Evolutionary conservation across 192 early-diverging fungal species (phyloP).

Genomic region (Podila verticillata): DNA sequence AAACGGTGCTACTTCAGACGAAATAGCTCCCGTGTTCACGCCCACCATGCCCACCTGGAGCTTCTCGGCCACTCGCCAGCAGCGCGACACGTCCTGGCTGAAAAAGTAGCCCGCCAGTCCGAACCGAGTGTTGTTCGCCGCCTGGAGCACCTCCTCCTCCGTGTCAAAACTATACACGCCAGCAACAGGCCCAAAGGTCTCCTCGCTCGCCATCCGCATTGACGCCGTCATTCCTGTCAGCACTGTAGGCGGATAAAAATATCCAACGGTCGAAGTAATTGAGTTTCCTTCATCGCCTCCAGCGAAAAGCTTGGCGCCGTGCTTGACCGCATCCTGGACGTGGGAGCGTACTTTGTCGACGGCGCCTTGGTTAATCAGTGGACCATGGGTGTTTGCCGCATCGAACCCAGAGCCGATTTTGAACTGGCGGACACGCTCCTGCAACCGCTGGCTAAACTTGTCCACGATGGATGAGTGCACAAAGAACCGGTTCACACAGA

Average conservation of each 20-base stretch:
- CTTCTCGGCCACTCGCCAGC: slow-evolving; percentile 84
- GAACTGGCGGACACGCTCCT: slow-evolving; percentile 64
- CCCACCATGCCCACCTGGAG: slow-evolving; percentile 95
- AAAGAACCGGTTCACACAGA: slow-evolving; percentile 82
- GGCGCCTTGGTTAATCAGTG: slow-evolving; percentile 77
- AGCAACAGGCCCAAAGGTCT: slow-evolving; percentile 93
- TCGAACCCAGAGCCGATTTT: slow-evolving; percentile 82
- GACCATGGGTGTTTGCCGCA: slow-evolving; percentile 74
- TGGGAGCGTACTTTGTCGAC: slow-evolving; percentile 75
- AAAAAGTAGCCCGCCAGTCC: slow-evolving; percentile 91
- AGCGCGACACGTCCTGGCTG: slow-evolving; percentile 76
- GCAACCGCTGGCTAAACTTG: slow-evolving; percentile 67
- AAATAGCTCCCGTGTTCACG: slow-evolving; percentile 77
- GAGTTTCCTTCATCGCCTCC: slow-evolving; percentile 64
- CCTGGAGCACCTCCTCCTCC: slow-evolving; percentile 80
- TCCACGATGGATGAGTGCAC: slow-evolving; percentile 75
- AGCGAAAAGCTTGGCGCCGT: slow-evolving; percentile 74
- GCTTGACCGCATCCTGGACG: slow-evolving; percentile 74
- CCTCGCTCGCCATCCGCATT: slow-evolving; percentile 79
- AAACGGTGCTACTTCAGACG: slow-evolving; percentile 68
- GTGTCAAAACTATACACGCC: slow-evolving; percentile 78
- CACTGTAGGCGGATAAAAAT: slow-evolving; percentile 88
- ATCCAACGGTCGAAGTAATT: slow-evolving; percentile 55
- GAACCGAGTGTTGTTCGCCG: slow-evolving; percentile 77
- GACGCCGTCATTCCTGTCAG: slow-evolving; percentile 71